Conservation (phyloP, 108 stramenopile genomes). For the Cyclotella sp. region DNA sequence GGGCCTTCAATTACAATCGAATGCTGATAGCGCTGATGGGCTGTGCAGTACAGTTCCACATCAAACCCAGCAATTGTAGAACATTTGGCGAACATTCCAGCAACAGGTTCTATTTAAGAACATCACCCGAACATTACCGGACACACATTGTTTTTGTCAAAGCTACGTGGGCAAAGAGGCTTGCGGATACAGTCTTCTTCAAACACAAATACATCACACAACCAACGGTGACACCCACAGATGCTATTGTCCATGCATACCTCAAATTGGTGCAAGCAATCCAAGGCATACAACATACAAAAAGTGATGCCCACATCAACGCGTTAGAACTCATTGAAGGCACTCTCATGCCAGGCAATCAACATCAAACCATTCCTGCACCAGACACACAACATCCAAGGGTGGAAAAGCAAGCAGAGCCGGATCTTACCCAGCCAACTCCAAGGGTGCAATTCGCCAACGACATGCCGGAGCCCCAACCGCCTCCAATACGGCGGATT, state of each 20-base stretch:
- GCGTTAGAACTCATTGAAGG: constrained; percentile 12
- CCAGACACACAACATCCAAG: constrained; percentile 8
- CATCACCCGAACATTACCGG: constrained; percentile 33
- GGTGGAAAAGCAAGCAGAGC: no score
- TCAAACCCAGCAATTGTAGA: constrained; percentile 11
- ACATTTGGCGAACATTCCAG: constrained; percentile 16
- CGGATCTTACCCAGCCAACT: not conserved
- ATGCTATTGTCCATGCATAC: constrained; percentile 16
- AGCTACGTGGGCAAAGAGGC: constrained; percentile 16
- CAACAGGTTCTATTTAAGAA: constrained; percentile 29
- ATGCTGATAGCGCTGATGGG: constrained; percentile 57
- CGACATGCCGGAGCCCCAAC: not conserved
- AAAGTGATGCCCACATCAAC: not conserved
- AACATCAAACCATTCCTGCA: not conserved
- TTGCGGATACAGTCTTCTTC: no score
- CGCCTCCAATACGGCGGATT: not conserved
- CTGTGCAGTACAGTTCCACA: no score
- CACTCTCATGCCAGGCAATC: not conserved
- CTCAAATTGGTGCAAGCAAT: no score
- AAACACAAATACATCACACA: no score
- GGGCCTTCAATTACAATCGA: constrained; percentile 47
- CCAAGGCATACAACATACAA: no score
- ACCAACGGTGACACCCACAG: constrained; percentile 26
- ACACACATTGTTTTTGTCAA: constrained; percentile 17
- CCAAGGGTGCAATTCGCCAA: constrained; percentile 17